Evolutionary conservation across 1,284 basidiomycete genomes (phyloP).

Genomic region (Ustilago trichophora): DNA sequence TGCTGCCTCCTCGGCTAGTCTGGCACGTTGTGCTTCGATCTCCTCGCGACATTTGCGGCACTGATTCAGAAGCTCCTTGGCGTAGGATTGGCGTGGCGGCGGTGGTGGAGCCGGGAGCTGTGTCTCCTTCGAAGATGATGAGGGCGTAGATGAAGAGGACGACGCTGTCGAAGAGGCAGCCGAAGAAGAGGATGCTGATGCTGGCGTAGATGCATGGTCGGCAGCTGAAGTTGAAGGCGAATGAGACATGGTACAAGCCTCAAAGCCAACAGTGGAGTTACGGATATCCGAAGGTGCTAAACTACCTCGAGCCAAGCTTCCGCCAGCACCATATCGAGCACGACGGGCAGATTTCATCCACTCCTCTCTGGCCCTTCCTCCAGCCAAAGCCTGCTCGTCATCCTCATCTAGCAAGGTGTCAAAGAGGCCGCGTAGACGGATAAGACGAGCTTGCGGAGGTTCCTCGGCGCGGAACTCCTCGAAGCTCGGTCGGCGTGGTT

Average conservation of each 20-base stretch:
- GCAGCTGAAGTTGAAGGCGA: background rate
- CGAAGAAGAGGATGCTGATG: too few species aligned
- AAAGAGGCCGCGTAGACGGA: slow-evolving; percentile 64
- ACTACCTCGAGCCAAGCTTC: slow-evolving; percentile 57
- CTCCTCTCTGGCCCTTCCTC: slow-evolving; percentile 62
- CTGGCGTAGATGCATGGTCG: too few species aligned
- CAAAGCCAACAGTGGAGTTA: slow-evolving; percentile 47
- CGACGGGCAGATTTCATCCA: slow-evolving; percentile 63
- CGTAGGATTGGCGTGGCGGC: slow-evolving; percentile 59
- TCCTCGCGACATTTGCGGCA: slow-evolving; percentile 59
- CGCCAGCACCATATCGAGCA: slow-evolving; percentile 63
- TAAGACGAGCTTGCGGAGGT: slow-evolving; percentile 63
- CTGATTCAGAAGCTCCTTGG: slow-evolving; percentile 62
- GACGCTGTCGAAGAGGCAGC: slow-evolving; percentile 4
- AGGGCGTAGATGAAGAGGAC: slow-evolving; percentile 9
- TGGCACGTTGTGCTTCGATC: slow-evolving; percentile 46
- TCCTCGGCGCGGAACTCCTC: slow-evolving; percentile 63
- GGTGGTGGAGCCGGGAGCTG: slow-evolving; percentile 41
- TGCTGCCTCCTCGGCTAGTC: slow-evolving; percentile 17
- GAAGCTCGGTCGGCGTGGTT: slow-evolving; percentile 47
- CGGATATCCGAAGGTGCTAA: slow-evolving; percentile 48
- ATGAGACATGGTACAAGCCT: slow-evolving; percentile 25
- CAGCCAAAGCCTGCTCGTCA: slow-evolving; percentile 59
- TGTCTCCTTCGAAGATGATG: slow-evolving; percentile 11
- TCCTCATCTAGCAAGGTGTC: slow-evolving; percentile 62